Conservation (phyloP, 371 early-diverging fungal species). For the Neoconidiobolus thromboides region DNA sequence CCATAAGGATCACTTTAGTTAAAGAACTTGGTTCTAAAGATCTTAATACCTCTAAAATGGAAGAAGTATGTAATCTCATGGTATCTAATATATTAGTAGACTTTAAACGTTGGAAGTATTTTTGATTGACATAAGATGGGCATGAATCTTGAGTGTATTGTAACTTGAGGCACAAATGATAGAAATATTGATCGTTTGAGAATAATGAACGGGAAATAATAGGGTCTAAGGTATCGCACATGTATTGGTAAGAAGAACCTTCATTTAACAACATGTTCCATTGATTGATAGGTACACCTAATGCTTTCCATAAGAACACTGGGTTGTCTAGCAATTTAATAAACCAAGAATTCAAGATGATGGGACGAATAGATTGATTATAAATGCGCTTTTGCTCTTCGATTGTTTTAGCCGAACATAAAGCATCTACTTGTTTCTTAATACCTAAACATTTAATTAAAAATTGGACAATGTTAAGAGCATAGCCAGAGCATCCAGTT, state of each 20-base stretch:
- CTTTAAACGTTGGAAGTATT: conserved; percentile 41
- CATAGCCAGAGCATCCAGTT: conserved; percentile 68
- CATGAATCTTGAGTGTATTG: conserved; percentile 38
- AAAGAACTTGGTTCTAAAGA: conserved; percentile 36
- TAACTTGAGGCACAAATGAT: conserved; percentile 50
- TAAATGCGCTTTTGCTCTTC: conserved; percentile 42
- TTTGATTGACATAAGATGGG: conserved; percentile 53
- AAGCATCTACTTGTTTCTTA: conserved; percentile 25
- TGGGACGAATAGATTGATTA: conserved; percentile 37
- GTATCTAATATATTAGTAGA: conserved; percentile 20
- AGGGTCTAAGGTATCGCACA: conserved; percentile 68
- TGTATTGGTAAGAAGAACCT: conserved; percentile 54
- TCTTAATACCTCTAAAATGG: conserved; percentile 41
- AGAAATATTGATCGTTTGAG: conserved; percentile 60
- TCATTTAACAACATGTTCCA: conserved; percentile 69
- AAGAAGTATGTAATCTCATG: conserved; percentile 58
- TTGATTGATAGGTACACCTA: conserved; percentile 76
- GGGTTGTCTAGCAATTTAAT: conserved; percentile 52
- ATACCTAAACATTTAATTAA: conserved; percentile 38
- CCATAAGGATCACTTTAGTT: conserved; percentile 63
- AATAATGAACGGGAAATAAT: conserved; percentile 38
- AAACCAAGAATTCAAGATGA: conserved; percentile 35
- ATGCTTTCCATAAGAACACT: conserved; percentile 66
- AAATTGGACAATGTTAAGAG: conserved; percentile 44
- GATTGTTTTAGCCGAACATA: conserved; percentile 31